Evolutionary conservation across 345 rosid species (phyloP).

Genomic region (Arabidopsis arenosa): DNA sequence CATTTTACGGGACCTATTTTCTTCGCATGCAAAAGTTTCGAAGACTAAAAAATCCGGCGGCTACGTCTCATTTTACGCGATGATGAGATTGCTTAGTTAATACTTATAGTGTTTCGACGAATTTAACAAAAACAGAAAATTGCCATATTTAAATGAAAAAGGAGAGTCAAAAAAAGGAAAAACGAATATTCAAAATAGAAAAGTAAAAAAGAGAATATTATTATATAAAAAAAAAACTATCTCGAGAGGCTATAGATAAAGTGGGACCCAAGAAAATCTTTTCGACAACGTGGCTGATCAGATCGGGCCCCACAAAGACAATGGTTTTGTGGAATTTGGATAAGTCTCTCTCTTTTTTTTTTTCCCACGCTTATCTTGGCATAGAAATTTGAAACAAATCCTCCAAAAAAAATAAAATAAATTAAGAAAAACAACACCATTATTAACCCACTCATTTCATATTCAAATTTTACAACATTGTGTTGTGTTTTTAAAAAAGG

Average conservation of each 20-base stretch:
- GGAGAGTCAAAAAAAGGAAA: slow-evolving; percentile 13
- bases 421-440: not conserved
- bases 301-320: slow-evolving; percentile 39
- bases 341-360: slow-evolving; percentile 8
- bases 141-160: slow-evolving; percentile 11
- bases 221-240: slow-evolving; percentile 12
- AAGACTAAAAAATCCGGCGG: too few species aligned
- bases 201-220: not conserved
- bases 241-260: slow-evolving; percentile 42
- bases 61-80: too few species aligned
- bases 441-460: slow-evolving; percentile 28
- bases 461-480: not conserved
- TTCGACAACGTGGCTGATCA: slow-evolving; percentile 47
- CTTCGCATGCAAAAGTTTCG: too few species aligned
- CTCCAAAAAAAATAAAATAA: not conserved
- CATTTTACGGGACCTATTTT: slow-evolving; percentile 6
- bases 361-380: slow-evolving; percentile 41
- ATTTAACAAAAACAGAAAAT: not conserved
- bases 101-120: not conserved
- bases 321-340: slow-evolving; percentile 35
- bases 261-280: slow-evolving; percentile 44
- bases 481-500: not conserved
- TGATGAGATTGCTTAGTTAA: not conserved
- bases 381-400: slow-evolving; percentile 14
- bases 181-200: slow-evolving; percentile 30